These are phyloP conservation scores for Trichosporon sp. DNA, from an alignment of 1,284 basidiomycete species.

Conservation along the genomic window DNA sequence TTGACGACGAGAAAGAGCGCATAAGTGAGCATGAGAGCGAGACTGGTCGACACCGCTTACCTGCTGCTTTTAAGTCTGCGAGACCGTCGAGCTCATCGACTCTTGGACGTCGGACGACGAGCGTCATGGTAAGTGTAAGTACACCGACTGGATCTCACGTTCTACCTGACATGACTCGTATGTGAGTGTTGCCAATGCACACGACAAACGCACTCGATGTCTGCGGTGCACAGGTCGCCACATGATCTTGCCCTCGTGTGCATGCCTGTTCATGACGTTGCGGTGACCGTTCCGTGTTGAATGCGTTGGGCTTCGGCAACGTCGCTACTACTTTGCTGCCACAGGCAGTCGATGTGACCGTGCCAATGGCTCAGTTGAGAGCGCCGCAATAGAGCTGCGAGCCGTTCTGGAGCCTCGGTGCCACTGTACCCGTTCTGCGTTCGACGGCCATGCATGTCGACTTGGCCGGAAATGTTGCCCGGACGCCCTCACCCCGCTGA, in stretches of 20 bases:
- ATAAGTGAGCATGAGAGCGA: not conserved
- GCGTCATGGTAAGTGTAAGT: not conserved
- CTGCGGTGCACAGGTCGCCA: not conserved
- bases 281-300: too few relatives aligned
- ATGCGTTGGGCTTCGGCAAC: too few relatives aligned
- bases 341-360: too few relatives aligned
- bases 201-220: not conserved
- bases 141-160: not conserved
- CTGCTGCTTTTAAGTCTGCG: not conserved
- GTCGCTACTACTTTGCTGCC: too few relatives aligned
- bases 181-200: not conserved
- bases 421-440: too few relatives aligned
- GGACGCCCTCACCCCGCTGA: not conserved
- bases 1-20: not conserved
- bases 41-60: not conserved
- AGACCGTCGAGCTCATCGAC: not conserved
- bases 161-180: not conserved
- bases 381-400: too few relatives aligned
- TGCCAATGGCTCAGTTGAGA: too few relatives aligned
- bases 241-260: not conserved
- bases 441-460: not conserved
- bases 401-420: too few relatives aligned
- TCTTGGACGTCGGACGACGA: not conserved
- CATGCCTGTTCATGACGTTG: not conserved
- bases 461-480: not conserved